A percentile compares a stretch with the other conserved stretches of the same genome.
Conservation (phyloP, 495 filamentous ascomycete species). For the Cryomyces minteri region DNA sequence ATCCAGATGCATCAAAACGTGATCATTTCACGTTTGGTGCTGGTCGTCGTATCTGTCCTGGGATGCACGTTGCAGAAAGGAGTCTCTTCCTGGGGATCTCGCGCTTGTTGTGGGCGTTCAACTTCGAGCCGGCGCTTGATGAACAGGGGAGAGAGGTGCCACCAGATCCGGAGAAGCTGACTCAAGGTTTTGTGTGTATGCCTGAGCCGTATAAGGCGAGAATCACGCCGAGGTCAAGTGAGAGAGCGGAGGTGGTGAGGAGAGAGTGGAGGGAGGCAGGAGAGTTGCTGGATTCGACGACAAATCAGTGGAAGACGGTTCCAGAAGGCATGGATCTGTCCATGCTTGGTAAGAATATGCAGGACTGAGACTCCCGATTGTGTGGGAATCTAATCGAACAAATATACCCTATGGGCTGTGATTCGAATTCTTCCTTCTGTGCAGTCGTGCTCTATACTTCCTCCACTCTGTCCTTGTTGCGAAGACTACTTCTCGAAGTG, state of each 20-base stretch:
- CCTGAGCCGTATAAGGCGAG: constrained; percentile 20
- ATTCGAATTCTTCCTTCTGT: no score
- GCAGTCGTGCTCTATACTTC: no score
- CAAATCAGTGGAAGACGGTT: constrained; percentile 10
- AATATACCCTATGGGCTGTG: no score
- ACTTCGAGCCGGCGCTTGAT: constrained; percentile 10
- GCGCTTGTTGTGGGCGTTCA: constrained; percentile 13
- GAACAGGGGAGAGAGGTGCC: constrained; percentile 18
- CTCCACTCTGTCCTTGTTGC: no score
- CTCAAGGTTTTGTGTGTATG: constrained; percentile 27
- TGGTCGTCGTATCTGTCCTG: constrained; percentile 15
- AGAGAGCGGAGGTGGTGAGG: constrained; percentile 12
- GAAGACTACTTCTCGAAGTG: no score
- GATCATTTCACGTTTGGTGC: constrained; percentile 18
- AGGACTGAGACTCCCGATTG: background rate
- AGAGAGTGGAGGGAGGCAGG: constrained; percentile 21
- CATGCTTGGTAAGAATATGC: background rate
- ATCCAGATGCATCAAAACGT: constrained; percentile 5
- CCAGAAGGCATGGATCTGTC: background rate
- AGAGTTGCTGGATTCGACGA: constrained; percentile 16
- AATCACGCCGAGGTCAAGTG: constrained; percentile 18
- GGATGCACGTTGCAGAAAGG: constrained; percentile 15
- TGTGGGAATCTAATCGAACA: no score
- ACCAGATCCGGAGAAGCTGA: constrained; percentile 23
- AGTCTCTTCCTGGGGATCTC: constrained; percentile 10